Base-by-base conservation (phyloP, 2,329 filamentous ascomycete species). In the Fusarium austroafricanum region DNA sequence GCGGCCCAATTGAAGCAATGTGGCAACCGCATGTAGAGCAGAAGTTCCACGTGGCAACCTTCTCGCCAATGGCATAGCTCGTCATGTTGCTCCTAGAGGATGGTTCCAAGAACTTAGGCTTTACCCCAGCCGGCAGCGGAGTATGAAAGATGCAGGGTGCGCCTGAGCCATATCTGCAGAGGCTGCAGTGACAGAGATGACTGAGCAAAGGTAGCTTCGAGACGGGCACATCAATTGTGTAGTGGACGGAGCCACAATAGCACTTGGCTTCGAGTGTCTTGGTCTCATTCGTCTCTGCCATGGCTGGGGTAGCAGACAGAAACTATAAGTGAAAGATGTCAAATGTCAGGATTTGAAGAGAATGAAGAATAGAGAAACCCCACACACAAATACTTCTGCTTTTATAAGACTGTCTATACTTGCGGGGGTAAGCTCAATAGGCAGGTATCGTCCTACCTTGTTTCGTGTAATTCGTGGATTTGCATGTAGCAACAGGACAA, bases 1-100 rank as follows among this genome's bases (percentile, higher is more conserved):
- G 73, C 68, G 3, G 78, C 50, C 21, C 77, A 18, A 76, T 68
- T 49, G 80, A 77, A 5, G 78, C 79, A n/a, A 83, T 74, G 57
- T 84, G 82, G 52, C 80, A 80, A 47, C 83, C 81, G 55, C 83
- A 84, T 1, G 79, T 80, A 14, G 75, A 77, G 73, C 83, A 85
- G 61, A 84, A 84, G 61, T 80, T 76, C 59, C 79, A 80, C 18
- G 75, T 75, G n/a, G 72, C 74, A 9, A 65, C 33, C 12, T 73
- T 72, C 4, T 66, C 67, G 6, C 71, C 53, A 33, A 79, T 72
- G n/a, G 71, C 57, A 63, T 83, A 84, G 9, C 73, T 67, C 3
- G 78, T 78, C 57, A 83, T 65, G n/a, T 75, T 79, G 9, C 61
- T 66, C 40, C 76, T 68, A 3, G 74, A 78, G 1, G 81, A 83